Percentiles rank a stretch among this genome's conserved stretches.
Evolutionary conservation across 2,329 filamentous ascomycete species (phyloP).

Genomic region (Lecanicillium sp.): DNA sequence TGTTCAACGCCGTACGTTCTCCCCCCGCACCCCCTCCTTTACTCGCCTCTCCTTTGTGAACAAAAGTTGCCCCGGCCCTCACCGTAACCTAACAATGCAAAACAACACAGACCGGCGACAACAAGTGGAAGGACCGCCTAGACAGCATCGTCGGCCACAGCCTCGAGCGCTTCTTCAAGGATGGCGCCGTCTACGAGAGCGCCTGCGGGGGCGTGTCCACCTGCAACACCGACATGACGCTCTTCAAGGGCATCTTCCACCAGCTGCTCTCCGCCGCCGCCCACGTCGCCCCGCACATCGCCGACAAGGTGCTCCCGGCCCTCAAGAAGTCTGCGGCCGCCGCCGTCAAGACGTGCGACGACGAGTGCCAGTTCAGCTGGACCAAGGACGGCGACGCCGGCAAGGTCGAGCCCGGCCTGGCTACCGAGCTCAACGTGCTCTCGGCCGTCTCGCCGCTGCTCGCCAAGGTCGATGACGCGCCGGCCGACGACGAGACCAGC

Average conservation of each 20-base stretch:
- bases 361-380: constrained; percentile 52
- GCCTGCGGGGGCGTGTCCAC: constrained; percentile 27
- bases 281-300: constrained; percentile 48
- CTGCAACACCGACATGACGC: constrained; percentile 58
- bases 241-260: constrained; percentile 57
- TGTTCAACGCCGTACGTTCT: constrained; percentile 53
- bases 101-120: constrained; percentile 35
- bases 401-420: constrained; percentile 45
- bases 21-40: background rate
- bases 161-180: constrained; percentile 44
- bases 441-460: constrained; percentile 49
- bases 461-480: constrained; percentile 32
- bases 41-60: background rate
- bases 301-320: constrained; percentile 42
- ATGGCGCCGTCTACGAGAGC: constrained; percentile 48
- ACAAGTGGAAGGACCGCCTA: constrained; percentile 47
- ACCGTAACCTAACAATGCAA: too few relatives aligned
- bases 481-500: constrained; percentile 41
- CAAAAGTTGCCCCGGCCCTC: too few relatives aligned
- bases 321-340: constrained; percentile 46
- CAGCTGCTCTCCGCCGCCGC: constrained; percentile 50
- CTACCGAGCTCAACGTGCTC: constrained; percentile 54
- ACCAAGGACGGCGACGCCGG: constrained; percentile 44
- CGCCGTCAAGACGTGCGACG: constrained; percentile 46
- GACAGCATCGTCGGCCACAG: constrained; percentile 33